Base-by-base conservation (phyloP, 768 basidiomycete genomes). In the Tulasnella sp. region DNA sequence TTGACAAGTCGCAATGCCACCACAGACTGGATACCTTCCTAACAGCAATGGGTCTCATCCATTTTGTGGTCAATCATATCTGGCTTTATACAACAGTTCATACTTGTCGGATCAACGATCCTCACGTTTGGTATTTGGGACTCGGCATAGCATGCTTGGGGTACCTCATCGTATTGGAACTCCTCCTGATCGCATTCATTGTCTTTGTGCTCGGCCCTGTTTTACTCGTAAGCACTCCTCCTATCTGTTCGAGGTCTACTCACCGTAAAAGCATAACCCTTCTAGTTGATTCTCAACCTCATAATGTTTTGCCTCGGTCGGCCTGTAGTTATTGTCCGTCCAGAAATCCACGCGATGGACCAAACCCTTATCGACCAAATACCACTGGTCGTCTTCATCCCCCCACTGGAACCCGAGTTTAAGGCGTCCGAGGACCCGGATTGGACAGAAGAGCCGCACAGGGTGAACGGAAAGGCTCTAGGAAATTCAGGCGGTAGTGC, bases 91-190 rank as follows among this genome's bases (percentile, higher is more conserved):
- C 92, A 21, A 92, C 94, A 9, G 86, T 93, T 40, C 87, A 91
- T 81, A 89, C 91, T 21, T 96, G 94, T 79, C 91, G 94, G 27
- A 85, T 87, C 79, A 87, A 92, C 0, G 89, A 94, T 18, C 94
- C 94, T 12, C 92, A 94, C 81, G 86, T 95, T 48, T 96, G 94
- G 94, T 96, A 93, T 93, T 89, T 95, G 72, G 90, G 89, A 27
- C 94, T 96, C 84, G 92, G 90, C 48, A 91, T 95, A 82, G 86
- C 95, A 16, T 91, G 92, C 85, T 90, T 93, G 62, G 91, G 93
- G 87, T 96, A 95, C 83, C 82, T 95, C 78, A 91, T 92, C 88
- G 85, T 91, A 39, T 85, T 90, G 58, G 90, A 95, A 84, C 91
- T 95, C 73, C 84, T 95, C 78, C 82, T 95, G 6, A 88, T 96